Evolutionary conservation across 2,329 filamentous ascomycete genomes (phyloP).

Genomic region (Simplicillium aogashimaense): DNA sequence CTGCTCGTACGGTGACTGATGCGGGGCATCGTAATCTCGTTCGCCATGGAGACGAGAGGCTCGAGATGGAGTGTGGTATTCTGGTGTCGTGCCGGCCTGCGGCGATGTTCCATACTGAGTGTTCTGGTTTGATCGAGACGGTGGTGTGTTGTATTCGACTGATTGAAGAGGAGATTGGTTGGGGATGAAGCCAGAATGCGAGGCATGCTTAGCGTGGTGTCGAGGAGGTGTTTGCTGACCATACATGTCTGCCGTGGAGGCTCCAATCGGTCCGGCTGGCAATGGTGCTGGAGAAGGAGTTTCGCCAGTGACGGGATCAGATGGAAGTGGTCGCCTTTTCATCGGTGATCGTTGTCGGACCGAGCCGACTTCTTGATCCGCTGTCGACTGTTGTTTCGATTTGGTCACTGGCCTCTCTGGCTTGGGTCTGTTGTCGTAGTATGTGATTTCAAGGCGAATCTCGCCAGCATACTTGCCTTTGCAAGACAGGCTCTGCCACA

Average conservation of each 20-base stretch:
- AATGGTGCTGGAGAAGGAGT: conserved; percentile 18
- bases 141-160: conserved; percentile 38
- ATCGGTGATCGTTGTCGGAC: conserved; percentile 49
- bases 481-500: conserved; percentile 82
- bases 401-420: conserved; percentile 58
- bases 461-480: conserved; percentile 95
- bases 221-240: conserved; percentile 36
- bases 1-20: conserved; percentile 21
- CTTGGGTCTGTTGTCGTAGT: conserved; percentile 83
- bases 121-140: conserved; percentile 20
- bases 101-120: conserved; percentile 27
- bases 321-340: conserved; percentile 76
- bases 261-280: conserved; percentile 13
- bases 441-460: conserved; percentile 89
- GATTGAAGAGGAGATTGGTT: conserved; percentile 43
- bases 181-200: conserved; percentile 30
- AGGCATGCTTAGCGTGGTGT: conserved; percentile 29
- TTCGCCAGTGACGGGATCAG: conserved; percentile 58
- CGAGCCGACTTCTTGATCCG: conserved; percentile 26
- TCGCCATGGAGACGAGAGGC: conserved; percentile 24
- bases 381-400: conserved; percentile 29
- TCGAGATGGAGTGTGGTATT: conserved; percentile 12
- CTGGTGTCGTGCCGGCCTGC: conserved; percentile 12
- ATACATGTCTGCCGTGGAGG: conserved; percentile 23
- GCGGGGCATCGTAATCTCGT: conserved; percentile 22